A percentile compares a stretch with the other conserved stretches of the same genome.
phyloP scores from a whole-genome alignment of 2,329 filamentous ascomycete species.

The Uncinocarpus reesii region DNA sequence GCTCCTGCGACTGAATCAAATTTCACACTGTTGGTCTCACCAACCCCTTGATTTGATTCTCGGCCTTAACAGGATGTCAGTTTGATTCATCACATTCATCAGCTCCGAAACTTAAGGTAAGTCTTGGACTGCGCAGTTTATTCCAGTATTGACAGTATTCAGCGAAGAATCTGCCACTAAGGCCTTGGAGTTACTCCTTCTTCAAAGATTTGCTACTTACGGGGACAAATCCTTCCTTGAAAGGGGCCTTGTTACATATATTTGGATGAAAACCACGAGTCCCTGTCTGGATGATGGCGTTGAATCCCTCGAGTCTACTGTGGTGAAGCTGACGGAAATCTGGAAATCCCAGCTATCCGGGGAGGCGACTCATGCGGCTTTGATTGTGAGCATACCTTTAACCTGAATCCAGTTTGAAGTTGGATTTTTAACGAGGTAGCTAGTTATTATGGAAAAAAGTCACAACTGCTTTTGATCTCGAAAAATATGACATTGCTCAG shows the following conservation, averaged over 20 bases:
- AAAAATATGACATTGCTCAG: slow-evolving; percentile 47
- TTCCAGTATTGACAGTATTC: not conserved
- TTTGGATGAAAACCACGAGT: slow-evolving; percentile 52
- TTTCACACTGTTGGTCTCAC: slow-evolving; percentile 46
- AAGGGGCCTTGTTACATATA: slow-evolving; percentile 54
- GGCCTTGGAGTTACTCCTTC: slow-evolving; percentile 55
- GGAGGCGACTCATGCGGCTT: slow-evolving; percentile 46
- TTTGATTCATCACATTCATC: slow-evolving; percentile 57
- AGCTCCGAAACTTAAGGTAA: slow-evolving; percentile 48
- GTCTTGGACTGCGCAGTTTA: slow-evolving; percentile 31
- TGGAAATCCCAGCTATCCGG: slow-evolving; percentile 44
- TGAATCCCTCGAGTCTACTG: slow-evolving; percentile 20
- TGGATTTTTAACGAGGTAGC: slow-evolving; percentile 8
- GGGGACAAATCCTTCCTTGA: slow-evolving; percentile 54
- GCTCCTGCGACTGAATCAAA: slow-evolving; percentile 52
- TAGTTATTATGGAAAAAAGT: slow-evolving; percentile 74
- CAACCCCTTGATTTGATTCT: not conserved
- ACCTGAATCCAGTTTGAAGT: not conserved
- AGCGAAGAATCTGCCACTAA: slow-evolving; percentile 33
- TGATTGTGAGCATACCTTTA: slow-evolving; percentile 29
- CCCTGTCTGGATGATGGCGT: slow-evolving; percentile 26
- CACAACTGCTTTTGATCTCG: slow-evolving; percentile 48
- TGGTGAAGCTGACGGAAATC: slow-evolving; percentile 34
- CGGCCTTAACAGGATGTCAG: slow-evolving; percentile 20
- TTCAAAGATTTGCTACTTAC: slow-evolving; percentile 43